These are phyloP conservation scores for Ambrosia hybrid DNA, from an alignment of 140 eudicot genomes.

Conservation along the genomic window DNA sequence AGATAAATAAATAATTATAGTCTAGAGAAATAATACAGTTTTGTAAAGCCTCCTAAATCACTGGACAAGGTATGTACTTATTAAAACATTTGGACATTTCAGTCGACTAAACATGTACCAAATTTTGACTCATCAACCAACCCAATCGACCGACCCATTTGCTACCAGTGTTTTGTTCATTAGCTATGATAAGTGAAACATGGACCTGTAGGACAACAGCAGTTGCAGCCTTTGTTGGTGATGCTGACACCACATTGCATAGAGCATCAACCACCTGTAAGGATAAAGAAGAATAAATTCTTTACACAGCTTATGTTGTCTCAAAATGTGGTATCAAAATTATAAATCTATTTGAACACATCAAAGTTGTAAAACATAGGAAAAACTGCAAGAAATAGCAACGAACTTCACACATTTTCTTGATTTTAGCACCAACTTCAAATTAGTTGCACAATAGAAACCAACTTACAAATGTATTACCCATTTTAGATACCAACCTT, in stretches of 20 bases:
- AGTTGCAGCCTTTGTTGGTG: constrained; percentile 94
- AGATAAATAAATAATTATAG: too few relatives aligned
- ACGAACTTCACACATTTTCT: not conserved
- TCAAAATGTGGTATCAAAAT: not conserved
- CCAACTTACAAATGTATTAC: not conserved
- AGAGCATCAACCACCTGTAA: constrained; percentile 94
- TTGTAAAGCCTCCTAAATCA: too few relatives aligned
- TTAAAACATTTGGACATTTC: not conserved
- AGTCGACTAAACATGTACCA: not conserved
- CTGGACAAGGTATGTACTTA: not conserved
- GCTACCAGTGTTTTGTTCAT: constrained; percentile 11
- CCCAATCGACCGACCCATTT: not conserved
- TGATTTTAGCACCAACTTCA: not conserved
- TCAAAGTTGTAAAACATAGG: not conserved
- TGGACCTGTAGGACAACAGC: constrained; percentile 96
- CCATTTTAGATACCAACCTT: not conserved
- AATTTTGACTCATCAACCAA: not conserved
- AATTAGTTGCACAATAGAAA: not conserved
- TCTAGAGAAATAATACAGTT: not conserved
- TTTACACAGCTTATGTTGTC: not conserved
- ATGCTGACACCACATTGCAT: constrained; percentile 96
- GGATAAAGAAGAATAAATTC: constrained; percentile 4
- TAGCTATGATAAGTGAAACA: constrained; percentile 13
- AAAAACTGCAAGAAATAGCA: not conserved
- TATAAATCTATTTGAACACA: not conserved